These are phyloP conservation scores for Microdochium bolleyi DNA, from an alignment of 2,329 filamentous ascomycete genomes.

Conservation along the genomic window DNA sequence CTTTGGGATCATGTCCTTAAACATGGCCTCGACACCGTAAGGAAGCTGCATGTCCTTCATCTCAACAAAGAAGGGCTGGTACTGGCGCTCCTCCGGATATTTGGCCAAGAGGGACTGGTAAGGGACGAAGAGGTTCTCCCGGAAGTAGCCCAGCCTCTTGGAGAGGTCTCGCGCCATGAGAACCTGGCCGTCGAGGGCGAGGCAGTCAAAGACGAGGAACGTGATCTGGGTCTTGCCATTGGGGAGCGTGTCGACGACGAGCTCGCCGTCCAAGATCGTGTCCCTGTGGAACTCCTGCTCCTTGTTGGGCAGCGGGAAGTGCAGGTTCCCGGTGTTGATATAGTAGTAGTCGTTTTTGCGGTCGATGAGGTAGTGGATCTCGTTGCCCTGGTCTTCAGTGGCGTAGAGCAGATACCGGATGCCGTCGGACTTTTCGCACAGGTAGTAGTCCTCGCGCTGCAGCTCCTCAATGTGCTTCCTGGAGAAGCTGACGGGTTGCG, in stretches of 20 bases:
- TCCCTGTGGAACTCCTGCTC: slow-evolving; percentile 63
- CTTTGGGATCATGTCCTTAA: slow-evolving; percentile 73
- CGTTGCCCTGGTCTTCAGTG: slow-evolving; percentile 51
- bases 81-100: slow-evolving; percentile 61
- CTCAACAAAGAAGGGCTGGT: slow-evolving; percentile 72
- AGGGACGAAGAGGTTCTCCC: slow-evolving; percentile 65
- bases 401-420: slow-evolving; percentile 93
- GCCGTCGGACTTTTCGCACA: slow-evolving; percentile 97
- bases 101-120: slow-evolving; percentile 55
- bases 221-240: slow-evolving; percentile 63
- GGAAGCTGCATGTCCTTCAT: slow-evolving; percentile 85
- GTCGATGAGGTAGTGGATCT: slow-evolving; percentile 89
- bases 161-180: slow-evolving; percentile 76
- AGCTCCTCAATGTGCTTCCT: slow-evolving; percentile 77
- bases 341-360: slow-evolving; percentile 97
- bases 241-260: slow-evolving; percentile 74
- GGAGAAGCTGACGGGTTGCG: slow-evolving; percentile 90
- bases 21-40: slow-evolving; percentile 90
- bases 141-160: slow-evolving; percentile 83
- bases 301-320: slow-evolving; percentile 68
- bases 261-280: slow-evolving; percentile 86
- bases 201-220: slow-evolving; percentile 89
- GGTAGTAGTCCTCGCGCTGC: slow-evolving; percentile 79
- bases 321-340: slow-evolving; percentile 60
- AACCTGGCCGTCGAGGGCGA: slow-evolving; percentile 69